Conservation (phyloP, 352 stramenopile species). For the Globisporangium parvum region DNA sequence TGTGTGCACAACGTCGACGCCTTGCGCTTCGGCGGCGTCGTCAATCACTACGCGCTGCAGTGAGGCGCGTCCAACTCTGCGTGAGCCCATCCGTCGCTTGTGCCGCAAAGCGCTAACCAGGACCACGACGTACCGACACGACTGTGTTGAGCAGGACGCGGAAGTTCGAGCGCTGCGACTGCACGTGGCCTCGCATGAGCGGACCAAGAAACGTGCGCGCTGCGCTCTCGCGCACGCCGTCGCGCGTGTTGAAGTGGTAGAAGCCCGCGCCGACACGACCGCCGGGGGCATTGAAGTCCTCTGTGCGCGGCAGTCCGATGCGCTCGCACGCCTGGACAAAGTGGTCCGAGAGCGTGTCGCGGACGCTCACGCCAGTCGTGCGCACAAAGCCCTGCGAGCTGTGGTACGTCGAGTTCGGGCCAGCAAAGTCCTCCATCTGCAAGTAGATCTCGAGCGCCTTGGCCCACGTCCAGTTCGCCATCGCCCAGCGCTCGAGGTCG, state of each 20-base stretch:
- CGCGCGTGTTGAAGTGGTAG: conserved; percentile 85
- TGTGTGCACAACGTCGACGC: conserved; percentile 31
- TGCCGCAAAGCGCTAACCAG: background rate
- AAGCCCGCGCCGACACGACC: conserved; percentile 63
- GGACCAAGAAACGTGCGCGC: conserved; percentile 64
- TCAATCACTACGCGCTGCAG: conserved; percentile 42
- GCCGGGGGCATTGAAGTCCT: conserved; percentile 80
- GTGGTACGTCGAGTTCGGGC: conserved; percentile 47
- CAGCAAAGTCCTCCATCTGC: conserved; percentile 68
- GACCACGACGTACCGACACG: conserved; percentile 36
- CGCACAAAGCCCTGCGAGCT: conserved; percentile 43
- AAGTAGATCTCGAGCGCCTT: conserved; percentile 68
- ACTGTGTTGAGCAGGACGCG: conserved; percentile 45
- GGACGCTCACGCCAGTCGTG: conserved; percentile 34
- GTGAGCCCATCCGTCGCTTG: background rate
- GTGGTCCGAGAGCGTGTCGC: conserved; percentile 29
- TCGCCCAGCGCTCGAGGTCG: conserved; percentile 75
- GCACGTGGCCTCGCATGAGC: conserved; percentile 26
- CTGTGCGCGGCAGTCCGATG: conserved; percentile 44
- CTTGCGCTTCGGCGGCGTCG: conserved; percentile 22
- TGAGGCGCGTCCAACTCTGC: conserved; percentile 1
- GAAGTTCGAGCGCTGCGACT: conserved; percentile 39
- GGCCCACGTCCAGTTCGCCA: conserved; percentile 70
- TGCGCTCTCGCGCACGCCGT: conserved; percentile 80
- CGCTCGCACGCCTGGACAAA: conserved; percentile 51